Evolutionary conservation across 129 eudicot species (phyloP).

Genomic region (Arctium minus): DNA sequence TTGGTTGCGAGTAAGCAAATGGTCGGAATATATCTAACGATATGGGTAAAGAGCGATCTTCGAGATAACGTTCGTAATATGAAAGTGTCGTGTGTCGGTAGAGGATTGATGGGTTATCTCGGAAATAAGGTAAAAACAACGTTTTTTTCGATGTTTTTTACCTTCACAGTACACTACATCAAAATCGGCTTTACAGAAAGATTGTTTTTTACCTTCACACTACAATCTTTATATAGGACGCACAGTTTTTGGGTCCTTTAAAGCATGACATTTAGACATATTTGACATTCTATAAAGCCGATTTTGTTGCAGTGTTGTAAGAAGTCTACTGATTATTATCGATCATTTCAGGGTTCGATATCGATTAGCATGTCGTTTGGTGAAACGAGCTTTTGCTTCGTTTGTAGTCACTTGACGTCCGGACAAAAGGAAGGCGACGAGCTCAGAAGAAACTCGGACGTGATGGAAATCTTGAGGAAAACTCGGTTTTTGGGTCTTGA

Average conservation of each 20-base stretch:
- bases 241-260: neutral
- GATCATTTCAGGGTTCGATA: slow-evolving; percentile 63
- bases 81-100: slow-evolving; percentile 94
- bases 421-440: slow-evolving; percentile 95
- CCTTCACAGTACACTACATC: too few relatives aligned
- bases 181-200: neutral
- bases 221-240: neutral
- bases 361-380: slow-evolving; percentile 91
- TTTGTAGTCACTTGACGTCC: slow-evolving; percentile 86
- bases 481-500: slow-evolving; percentile 81
- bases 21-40: slow-evolving; percentile 86
- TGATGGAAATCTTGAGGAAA: slow-evolving; percentile 77
- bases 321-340: neutral
- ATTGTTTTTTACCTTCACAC: too few relatives aligned
- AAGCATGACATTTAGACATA: neutral
- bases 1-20: slow-evolving; percentile 94
- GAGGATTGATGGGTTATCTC: slow-evolving; percentile 99
- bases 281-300: neutral
- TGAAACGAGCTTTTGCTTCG: slow-evolving; percentile 93
- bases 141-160: neutral
- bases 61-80: slow-evolving; percentile 68
- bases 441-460: slow-evolving; percentile 80
- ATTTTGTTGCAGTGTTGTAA: neutral
- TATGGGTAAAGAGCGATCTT: slow-evolving; percentile 83
- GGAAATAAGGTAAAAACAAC: slow-evolving; percentile 77